Conservation (phyloP, 768 basidiomycete genomes). For the Boletus sp. region DNA sequence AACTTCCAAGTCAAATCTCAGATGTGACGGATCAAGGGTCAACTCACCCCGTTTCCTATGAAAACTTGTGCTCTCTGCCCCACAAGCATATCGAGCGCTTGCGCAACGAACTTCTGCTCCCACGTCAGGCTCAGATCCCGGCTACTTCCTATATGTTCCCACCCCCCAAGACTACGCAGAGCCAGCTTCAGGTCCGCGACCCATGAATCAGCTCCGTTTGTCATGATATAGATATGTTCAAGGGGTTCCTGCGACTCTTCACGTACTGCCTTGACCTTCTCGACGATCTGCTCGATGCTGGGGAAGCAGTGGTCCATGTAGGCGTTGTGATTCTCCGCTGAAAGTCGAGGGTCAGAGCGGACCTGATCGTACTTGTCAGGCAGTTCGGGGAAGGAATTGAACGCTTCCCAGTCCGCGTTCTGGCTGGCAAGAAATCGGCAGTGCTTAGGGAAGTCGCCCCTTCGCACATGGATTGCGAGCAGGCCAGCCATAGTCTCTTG, state of each 20-base stretch:
- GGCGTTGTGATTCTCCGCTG: constrained; percentile 21
- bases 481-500: constrained; percentile 32
- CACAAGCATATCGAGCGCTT: constrained; percentile 51
- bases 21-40: neutral
- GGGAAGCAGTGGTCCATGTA: constrained; percentile 45
- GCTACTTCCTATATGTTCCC: constrained; percentile 40
- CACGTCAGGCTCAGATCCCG: constrained; percentile 39
- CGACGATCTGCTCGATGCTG: constrained; percentile 38
- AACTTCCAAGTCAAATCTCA: neutral
- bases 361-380: constrained; percentile 38
- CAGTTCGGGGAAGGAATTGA: constrained; percentile 42
- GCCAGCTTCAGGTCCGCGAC: constrained; percentile 36
- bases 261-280: constrained; percentile 35
- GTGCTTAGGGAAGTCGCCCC: constrained; percentile 47
- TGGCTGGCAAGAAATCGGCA: constrained; percentile 38
- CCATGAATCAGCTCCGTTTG: constrained; percentile 44
- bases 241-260: constrained; percentile 26
- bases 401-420: constrained; percentile 39
- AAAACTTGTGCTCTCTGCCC: constrained; percentile 46
- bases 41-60: constrained; percentile 50
- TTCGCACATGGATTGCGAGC: constrained; percentile 48
- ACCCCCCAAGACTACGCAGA: constrained; percentile 31
- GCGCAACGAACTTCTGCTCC: constrained; percentile 44
- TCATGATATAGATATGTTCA: constrained; percentile 43
- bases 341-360: constrained; percentile 22